Evolutionary conservation across 345 rosid genomes (phyloP), one percentile per base, ranked within the genome.

Genomic region (Rhizophora mangle): DNA sequence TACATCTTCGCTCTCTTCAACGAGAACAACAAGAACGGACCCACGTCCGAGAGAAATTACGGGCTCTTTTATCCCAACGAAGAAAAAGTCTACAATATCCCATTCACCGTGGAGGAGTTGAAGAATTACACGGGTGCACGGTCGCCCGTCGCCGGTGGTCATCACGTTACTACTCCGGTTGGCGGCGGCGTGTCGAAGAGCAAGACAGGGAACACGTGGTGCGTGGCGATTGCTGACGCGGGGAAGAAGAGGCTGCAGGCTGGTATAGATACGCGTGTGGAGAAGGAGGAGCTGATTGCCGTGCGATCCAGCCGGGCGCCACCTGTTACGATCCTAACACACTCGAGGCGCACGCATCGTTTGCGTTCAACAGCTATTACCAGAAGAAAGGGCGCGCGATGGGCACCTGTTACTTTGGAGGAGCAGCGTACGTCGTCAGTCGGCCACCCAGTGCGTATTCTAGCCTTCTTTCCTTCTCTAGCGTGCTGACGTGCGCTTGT

Each of bases 241-340:
- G 85, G 76, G 8, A 73, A 73, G 60, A 73, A 74, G 65, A 86
- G 77, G 81, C 72, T 94, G 6, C 92, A 94, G 79, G 85, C 53
- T 6, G 96, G 81, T 32, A 74, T 91, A 13, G 89, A 91, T 72
- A 80, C 63, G 93, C 97, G 7, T 91, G 98, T 24, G 96, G 98
- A 0, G 87, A 89, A 74, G 98, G 97, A 64, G 92, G 86, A 8
- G 98, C 97, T 47, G 97, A 91, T 34, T 94, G 97, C 83, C 79
- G 81, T 29, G 85, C 91, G 74, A 91, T 94, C 60, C 98, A 94
- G 37, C 76, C 74, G 0, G 96, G 88, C 20, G 82, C 93, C 60
- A 77, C 87, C 74, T 94, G 98, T 65, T 89, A 78, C 16, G 24
- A 72, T 62, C 96, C 97, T 1, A 79, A 86, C 58, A 75, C 88